Conservation (phyloP, 495 filamentous ascomycete species). For the Podospora didyma region DNA sequence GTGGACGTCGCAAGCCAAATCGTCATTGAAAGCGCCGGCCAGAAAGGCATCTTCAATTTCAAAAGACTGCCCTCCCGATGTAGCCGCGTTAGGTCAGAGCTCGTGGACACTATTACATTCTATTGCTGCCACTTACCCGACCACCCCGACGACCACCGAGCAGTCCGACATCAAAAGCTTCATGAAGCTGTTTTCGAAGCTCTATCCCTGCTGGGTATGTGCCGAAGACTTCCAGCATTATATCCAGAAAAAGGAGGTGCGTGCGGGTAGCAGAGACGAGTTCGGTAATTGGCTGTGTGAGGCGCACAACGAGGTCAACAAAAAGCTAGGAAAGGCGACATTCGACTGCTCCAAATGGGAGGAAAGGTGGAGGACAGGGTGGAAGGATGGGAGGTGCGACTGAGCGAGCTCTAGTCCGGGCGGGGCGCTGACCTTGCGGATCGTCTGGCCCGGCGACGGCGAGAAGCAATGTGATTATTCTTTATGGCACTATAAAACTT, state of each 20-base stretch:
- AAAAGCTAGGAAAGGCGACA: slow-evolving; percentile 81
- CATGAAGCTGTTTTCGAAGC: slow-evolving; percentile 68
- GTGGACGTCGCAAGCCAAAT: slow-evolving; percentile 59
- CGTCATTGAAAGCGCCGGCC: slow-evolving; percentile 45
- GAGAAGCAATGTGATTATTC: too few relatives aligned
- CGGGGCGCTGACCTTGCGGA: too few relatives aligned
- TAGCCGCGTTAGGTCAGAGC: slow-evolving; percentile 76
- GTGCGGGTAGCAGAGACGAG: slow-evolving; percentile 61
- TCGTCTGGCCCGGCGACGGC: too few relatives aligned
- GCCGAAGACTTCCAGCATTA: slow-evolving; percentile 86
- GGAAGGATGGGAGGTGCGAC: slow-evolving; percentile 75
- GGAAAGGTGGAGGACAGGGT: slow-evolving; percentile 90
- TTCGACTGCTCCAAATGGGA: slow-evolving; percentile 94
- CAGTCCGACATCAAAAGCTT: slow-evolving; percentile 77
- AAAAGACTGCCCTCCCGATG: slow-evolving; percentile 70
- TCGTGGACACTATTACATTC: slow-evolving; percentile 94
- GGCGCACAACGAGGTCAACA: slow-evolving; percentile 96
- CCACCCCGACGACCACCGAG: slow-evolving; percentile 55
- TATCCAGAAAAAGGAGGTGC: slow-evolving; percentile 70
- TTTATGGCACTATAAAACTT: too few relatives aligned
- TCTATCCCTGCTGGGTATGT: slow-evolving; percentile 95
- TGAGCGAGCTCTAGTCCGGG: slow-evolving; percentile 13
- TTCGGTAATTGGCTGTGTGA: slow-evolving; percentile 95
- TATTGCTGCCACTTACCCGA: slow-evolving; percentile 82
- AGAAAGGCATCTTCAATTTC: slow-evolving; percentile 30